Evolutionary conservation across 441 rosid genomes (phyloP), one percentile per base, ranked within the genome.

Genomic region (Theobroma grandiflorum): DNA sequence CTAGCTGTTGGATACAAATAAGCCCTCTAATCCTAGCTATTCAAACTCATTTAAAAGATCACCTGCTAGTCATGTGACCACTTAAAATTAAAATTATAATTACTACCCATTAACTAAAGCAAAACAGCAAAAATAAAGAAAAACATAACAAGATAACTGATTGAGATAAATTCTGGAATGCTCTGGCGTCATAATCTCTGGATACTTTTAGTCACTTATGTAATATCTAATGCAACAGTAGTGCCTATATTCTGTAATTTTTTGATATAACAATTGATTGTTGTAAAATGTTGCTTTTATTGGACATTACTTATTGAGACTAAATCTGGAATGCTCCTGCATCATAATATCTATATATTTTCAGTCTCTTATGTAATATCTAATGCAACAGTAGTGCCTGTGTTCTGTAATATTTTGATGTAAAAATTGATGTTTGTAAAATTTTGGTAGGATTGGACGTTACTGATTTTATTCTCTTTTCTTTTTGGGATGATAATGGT

Each of bases 151-250:
- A 37, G 63, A 72, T 9, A 37, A 72, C 9, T 8, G 11, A 72
- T 53, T 55, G 76, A 72, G 64, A 53, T 72, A 37, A 72, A 72
- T 72, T 53, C 18, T 37, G 64, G 49, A 55, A 26, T 72, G 47
- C 49, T 72, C 53, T 15, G 52, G 16, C 6, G 42, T 6, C 6
- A 8, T 53, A 58, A 53, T 43, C 40, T 52, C 3, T 37, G 22
- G 53, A 18, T 72, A 9, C 37, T 71, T 35, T 33, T 10, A 61
- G 2, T 61, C 16, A 5, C 57, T 47, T 49, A 26, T 33, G 43
- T 8, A 8, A 31, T 40, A 42, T n/a, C 50, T 12, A 58, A 20
- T 58, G 35, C 63, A 22, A 58, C 33, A 58, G 4, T 61, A 26
- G 33, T 69, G 75, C 43, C 43, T 35, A 15, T 8, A 16, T 71